These are phyloP conservation scores for Articulospora tetracladia DNA, from an alignment of 495 filamentous ascomycete species.

Conservation along the genomic window DNA sequence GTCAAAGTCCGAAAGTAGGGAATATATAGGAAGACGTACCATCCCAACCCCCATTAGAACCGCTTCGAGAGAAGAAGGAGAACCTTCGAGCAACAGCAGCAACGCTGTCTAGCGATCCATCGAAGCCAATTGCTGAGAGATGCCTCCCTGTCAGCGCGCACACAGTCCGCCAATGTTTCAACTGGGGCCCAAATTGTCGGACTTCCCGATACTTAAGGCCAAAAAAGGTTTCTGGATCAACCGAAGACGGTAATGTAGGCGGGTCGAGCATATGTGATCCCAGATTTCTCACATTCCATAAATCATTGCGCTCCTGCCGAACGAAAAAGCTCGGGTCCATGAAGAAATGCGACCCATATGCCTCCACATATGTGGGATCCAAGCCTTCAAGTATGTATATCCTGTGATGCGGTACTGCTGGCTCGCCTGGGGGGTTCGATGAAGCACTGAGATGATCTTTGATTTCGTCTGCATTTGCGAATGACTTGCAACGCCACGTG, in stretches of 20 bases:
- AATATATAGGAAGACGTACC: background rate
- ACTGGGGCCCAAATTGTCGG: background rate
- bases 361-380: background rate
- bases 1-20: background rate
- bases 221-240: background rate
- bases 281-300: background rate
- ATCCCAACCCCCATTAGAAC: background rate
- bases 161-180: background rate
- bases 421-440: background rate
- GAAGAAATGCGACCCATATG: background rate
- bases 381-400: background rate
- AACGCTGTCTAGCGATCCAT: background rate
- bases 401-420: background rate
- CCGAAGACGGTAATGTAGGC: background rate
- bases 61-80: background rate
- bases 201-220: background rate
- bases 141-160: background rate
- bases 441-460: background rate
- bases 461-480: background rate
- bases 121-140: background rate
- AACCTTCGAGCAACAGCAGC: background rate
- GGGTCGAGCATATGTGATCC: background rate
- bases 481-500: background rate
- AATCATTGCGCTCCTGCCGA: background rate
- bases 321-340: slow-evolving; percentile 2